Evolutionary conservation across 2,329 filamentous ascomycete species (phyloP).

Genomic region (Pestalotiopsis fici): DNA sequence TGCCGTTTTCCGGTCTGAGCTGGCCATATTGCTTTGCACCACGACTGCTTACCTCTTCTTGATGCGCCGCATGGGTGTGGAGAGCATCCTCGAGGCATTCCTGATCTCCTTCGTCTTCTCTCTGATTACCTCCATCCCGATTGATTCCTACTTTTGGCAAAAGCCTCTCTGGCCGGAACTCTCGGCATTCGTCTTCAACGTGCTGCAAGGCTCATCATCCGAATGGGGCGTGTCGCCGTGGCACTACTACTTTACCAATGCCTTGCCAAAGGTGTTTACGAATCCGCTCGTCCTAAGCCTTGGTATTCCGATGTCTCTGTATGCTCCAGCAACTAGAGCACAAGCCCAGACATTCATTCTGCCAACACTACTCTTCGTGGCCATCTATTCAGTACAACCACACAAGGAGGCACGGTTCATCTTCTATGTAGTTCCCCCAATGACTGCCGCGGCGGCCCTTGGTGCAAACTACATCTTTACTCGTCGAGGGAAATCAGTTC

Average conservation of each 20-base stretch:
- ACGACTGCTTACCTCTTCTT: slow-evolving; percentile 66
- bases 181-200: slow-evolving; percentile 88
- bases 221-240: slow-evolving; percentile 87
- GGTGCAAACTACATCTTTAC: slow-evolving; percentile 71
- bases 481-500: slow-evolving; percentile 61
- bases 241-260: slow-evolving; percentile 82
- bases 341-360: slow-evolving; percentile 53
- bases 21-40: slow-evolving; percentile 76
- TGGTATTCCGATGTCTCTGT: slow-evolving; percentile 56
- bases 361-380: slow-evolving; percentile 72
- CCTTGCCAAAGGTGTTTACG: slow-evolving; percentile 79
- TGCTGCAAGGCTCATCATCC: slow-evolving; percentile 77
- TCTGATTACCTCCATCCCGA: slow-evolving; percentile 67
- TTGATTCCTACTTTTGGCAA: slow-evolving; percentile 97
- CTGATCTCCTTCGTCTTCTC: slow-evolving; percentile 65
- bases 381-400: slow-evolving; percentile 82
- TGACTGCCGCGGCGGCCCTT: slow-evolving; percentile 77
- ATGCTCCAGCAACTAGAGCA: slow-evolving; percentile 44
- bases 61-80: slow-evolving; percentile 18
- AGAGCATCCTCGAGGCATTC: slow-evolving; percentile 64
- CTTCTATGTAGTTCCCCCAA: slow-evolving; percentile 78
- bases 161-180: slow-evolving; percentile 86
- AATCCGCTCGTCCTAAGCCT: slow-evolving; percentile 69
- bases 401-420: slow-evolving; percentile 98
- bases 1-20: slow-evolving; percentile 85